Evolutionary conservation across 2,329 filamentous ascomycete species (phyloP), one percentile per base, ranked within the genome.

Genomic region (Trematosphaeria pertusa): DNA sequence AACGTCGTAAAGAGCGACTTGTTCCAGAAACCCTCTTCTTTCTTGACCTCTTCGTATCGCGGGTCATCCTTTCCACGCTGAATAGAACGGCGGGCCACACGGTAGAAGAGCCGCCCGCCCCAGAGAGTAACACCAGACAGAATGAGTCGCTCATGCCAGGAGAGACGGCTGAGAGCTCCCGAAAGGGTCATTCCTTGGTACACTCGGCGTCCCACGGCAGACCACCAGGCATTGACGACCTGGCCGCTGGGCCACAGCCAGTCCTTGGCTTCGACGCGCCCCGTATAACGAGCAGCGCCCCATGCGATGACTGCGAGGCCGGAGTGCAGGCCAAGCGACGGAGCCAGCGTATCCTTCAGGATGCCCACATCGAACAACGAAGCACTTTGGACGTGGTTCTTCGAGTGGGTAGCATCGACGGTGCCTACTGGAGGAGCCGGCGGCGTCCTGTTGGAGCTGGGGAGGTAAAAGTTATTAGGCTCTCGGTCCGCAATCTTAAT

Each of bases 221-320:
- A 79, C 79, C 81, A 85, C 83, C 82, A 85, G 5, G 81, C 81
- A 59, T 83, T 85, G 46, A 74, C 64, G 8, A 85, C 76, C 56
- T 80, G 80, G 2, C 73, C 79, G 3, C 74, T 69, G 1, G 81
- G 80, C 81, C 82, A 85, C 5, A 82, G 66, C 73, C 78, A 82
- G 61, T 86, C 82, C 58, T 86, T 86, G n/a, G 77, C 71, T 45
- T 85, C 82, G 8, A 81, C 75, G n/a, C 76, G 74, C 56, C 83
- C 67, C 6, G 80, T 82, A 38, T 78, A 74, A 18, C 80, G 73
- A 1, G 78, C 78, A 21, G 76, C 71, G 7, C 74, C 74, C 58
- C 81, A 86, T 0, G 81, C 76, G 22, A 80, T 73, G 21, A 79
- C 56, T 8, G 80, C 75, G 10, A 84, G 73, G 3, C 78, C 75